Conservation (phyloP, 164 flowering plant genomes). For the Piper betle region DNA sequence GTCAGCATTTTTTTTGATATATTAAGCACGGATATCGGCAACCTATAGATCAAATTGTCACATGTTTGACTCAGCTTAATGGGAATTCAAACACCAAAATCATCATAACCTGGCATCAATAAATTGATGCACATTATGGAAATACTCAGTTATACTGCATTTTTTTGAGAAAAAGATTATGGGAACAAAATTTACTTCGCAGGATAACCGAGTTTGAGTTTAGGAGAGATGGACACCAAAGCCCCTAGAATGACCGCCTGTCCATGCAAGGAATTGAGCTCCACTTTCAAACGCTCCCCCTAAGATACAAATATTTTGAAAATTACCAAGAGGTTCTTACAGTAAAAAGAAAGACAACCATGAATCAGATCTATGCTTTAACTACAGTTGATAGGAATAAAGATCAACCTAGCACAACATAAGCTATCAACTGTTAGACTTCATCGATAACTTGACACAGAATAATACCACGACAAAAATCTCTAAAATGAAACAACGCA, state of each 20-base stretch:
- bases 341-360: no score
- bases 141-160: no score
- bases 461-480: no score
- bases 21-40: conserved; percentile 67
- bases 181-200: conserved; percentile 38
- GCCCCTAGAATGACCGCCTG: conserved; percentile 85
- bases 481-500: no score
- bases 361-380: no score
- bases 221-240: conserved; percentile 65
- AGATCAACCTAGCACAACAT: no score
- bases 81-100: background rate
- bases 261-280: conserved; percentile 81
- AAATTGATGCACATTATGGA: background rate
- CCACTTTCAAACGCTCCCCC: conserved; percentile 60
- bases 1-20: conserved; percentile 73
- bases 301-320: conserved; percentile 11
- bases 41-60: conserved; percentile 24
- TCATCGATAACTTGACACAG: no score
- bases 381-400: no score
- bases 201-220: conserved; percentile 91
- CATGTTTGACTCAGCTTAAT: background rate
- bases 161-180: background rate
- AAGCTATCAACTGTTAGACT: no score
- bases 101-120: background rate
- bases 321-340: background rate